Base-by-base conservation (phyloP, 139 green algal genomes). In the Auxenochlorella protothecoides region DNA sequence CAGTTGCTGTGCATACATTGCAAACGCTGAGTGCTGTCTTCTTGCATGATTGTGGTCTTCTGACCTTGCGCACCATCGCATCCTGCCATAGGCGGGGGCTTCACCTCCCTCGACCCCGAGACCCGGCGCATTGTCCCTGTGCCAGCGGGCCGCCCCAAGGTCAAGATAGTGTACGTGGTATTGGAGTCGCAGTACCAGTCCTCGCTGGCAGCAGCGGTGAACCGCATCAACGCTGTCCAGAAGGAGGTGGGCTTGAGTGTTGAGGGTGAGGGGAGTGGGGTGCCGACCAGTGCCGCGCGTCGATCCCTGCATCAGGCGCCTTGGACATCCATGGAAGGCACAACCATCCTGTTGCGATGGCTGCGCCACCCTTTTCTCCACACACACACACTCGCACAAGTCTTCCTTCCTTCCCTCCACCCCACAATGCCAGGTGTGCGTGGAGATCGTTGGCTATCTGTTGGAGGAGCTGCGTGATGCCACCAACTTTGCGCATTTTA, bases 131-230 rank as follows among this genome's bases (percentile, higher is more conserved):
- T 97, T 44, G 70, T 87, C 13, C 90, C 90, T 12, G 79, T 89
- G 12, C 69, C 77, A 53, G 78, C 83, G 53, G 82, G 85, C 4
- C 85, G 90, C 60, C 80, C 84, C 5, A 82, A 81, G 69, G 75
- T 96, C 15, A 96, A 98, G 86, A 72, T 99, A 16, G 94, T 98
- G 73, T 99, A 99, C 78, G 89, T 94, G 56, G 92, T 99, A 66
- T 87, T 99, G 66, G 95, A 99, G 85, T 90, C 95, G 5, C 95
- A 99, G 84, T 99, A 99, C 85, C 95, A 99, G 84, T 91, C 89
- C 27, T 80, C 89, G 3, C 74, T 99, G 5, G 80, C 84, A 4
- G 92, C 92, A 5, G 92, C 97, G 54, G 84, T 91, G 71, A 88
- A 87, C 71, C 88, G 86, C 70, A 96, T 98, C 86, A 98, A 99